Conservation (phyloP, 192 early-diverging fungal genomes). For the Rhizophagus sp. region DNA sequence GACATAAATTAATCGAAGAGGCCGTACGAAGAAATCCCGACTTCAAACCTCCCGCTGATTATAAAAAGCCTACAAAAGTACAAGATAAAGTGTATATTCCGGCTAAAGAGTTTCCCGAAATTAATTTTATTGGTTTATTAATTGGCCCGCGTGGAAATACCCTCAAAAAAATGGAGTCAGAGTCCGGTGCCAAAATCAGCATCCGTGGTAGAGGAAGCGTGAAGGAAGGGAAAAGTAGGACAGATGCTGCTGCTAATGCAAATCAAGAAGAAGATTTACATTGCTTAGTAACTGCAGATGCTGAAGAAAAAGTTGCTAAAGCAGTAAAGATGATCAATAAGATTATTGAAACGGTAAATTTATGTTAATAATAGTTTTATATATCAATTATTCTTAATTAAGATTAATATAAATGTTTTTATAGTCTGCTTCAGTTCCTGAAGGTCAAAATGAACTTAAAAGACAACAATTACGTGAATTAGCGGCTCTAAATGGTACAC, state of each 20-base stretch:
- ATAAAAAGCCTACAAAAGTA: slow-evolving; percentile 77
- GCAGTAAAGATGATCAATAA: slow-evolving; percentile 87
- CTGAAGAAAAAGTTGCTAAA: slow-evolving; percentile 83
- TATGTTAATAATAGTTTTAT: neutral
- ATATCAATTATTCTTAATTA: too few species aligned
- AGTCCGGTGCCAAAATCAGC: slow-evolving; percentile 93
- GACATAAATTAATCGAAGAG: slow-evolving; percentile 81
- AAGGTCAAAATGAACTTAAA: slow-evolving; percentile 95
- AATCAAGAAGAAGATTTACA: slow-evolving; percentile 84
- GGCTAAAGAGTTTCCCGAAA: slow-evolving; percentile 91
- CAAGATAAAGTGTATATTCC: slow-evolving; percentile 97
- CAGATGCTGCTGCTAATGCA: slow-evolving; percentile 49
- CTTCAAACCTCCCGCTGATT: slow-evolving; percentile 91
- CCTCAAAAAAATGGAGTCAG: slow-evolving; percentile 92
- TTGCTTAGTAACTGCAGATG: slow-evolving; percentile 87
- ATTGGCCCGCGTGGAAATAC: slow-evolving; percentile 98
- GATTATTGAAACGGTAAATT: slow-evolving; percentile 88
- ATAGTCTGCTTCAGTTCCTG: slow-evolving; percentile 83
- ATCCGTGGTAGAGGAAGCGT: slow-evolving; percentile 96
- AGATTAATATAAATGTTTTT: neutral
- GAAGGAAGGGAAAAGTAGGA: slow-evolving; percentile 86
- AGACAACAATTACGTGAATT: slow-evolving; percentile 92
- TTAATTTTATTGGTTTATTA: slow-evolving; percentile 97
- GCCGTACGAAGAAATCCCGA: slow-evolving; percentile 73
- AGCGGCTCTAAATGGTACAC: slow-evolving; percentile 93